Evolutionary conservation across 2,329 filamentous ascomycete genomes (phyloP).

Genomic region (Claviceps maximensis): DNA sequence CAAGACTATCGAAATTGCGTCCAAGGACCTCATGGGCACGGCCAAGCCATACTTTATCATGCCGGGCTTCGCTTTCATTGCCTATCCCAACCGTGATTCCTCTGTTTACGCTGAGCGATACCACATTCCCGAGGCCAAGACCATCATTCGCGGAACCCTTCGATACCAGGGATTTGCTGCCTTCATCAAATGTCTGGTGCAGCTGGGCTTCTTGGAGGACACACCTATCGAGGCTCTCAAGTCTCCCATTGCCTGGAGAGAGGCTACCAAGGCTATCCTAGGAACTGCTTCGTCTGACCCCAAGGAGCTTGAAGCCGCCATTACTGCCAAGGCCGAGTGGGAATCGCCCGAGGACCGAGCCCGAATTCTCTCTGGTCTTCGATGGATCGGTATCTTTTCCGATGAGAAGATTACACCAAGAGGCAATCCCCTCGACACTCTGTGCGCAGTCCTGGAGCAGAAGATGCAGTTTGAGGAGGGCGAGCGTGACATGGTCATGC

Average conservation of each 20-base stretch:
- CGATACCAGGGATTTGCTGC: slow-evolving; percentile 84
- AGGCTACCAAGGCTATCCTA: slow-evolving; percentile 68
- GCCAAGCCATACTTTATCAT: slow-evolving; percentile 80
- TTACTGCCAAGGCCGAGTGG: slow-evolving; percentile 66
- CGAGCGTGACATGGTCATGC: slow-evolving; percentile 73
- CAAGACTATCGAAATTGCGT: slow-evolving; percentile 51
- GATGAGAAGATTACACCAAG: slow-evolving; percentile 46
- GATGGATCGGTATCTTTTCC: slow-evolving; percentile 54
- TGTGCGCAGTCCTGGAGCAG: slow-evolving; percentile 76
- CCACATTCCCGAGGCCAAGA: slow-evolving; percentile 84
- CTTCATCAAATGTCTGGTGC: slow-evolving; percentile 76
- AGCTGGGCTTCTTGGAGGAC: slow-evolving; percentile 79
- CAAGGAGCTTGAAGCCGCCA: slow-evolving; percentile 57
- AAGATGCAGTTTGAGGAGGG: slow-evolving; percentile 80
- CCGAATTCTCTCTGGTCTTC: slow-evolving; percentile 56
- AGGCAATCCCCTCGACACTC: slow-evolving; percentile 76
- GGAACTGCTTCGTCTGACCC: slow-evolving; percentile 52
- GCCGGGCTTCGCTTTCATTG: slow-evolving; percentile 77
- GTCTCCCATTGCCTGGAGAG: slow-evolving; percentile 63
- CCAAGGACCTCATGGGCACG: slow-evolving; percentile 33
- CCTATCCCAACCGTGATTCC: slow-evolving; percentile 86
- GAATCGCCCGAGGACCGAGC: slow-evolving; percentile 52
- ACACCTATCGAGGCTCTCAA: slow-evolving; percentile 52
- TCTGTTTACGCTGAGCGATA: slow-evolving; percentile 81
- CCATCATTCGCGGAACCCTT: slow-evolving; percentile 68